Evolutionary conservation across 257 asterid genomes (phyloP), one percentile per base, ranked within the genome.

Genomic region (Phtheirospermum japonicum): DNA sequence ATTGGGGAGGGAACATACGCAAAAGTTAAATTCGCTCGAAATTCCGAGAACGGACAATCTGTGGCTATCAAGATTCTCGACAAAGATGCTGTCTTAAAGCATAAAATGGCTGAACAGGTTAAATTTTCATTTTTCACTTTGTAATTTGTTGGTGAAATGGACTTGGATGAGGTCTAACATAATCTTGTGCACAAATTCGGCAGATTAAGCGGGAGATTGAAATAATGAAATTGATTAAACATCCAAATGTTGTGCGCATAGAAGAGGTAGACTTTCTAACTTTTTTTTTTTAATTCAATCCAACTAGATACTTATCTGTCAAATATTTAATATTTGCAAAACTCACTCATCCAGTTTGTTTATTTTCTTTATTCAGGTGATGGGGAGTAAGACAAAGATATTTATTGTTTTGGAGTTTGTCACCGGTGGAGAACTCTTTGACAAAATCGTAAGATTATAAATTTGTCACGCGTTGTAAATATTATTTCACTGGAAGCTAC

Each of bases 1-100:
- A 86, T 91, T 33, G 98, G 98, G 11, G 98, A 91, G 81, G 98
- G 98, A 43, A 69, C 98, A 71, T 91, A 88, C 74, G 98, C 98
- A 31, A 91, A 91, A 73, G 96, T 88, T 33, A 91, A 88, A 39
- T 88, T 84, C 61, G 96, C 96, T 31, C 79, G 85, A 76, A 84
- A 91, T 78, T 79, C 90, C 4, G 94, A 82, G 81, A 86, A 85
- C 0, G 95, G 90, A 40, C 85, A 88, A 30, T 64, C 80, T 32
- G 95, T 86, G 63, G 98, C 98, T 20, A 51, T 91, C 76, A 91
- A 91, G 83, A 86, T 88, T 60, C 93, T 91, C 23, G 96, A 91
- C 67, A 91, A 91, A 81, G 95, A 91, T 74, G 85, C 82, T 63
- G 95, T 91, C 73, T 92, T 91, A 16, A 88, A 86, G 80, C 86